Base-by-base conservation (phyloP, 495 filamentous ascomycete species). In the Podospora anserina region DNA sequence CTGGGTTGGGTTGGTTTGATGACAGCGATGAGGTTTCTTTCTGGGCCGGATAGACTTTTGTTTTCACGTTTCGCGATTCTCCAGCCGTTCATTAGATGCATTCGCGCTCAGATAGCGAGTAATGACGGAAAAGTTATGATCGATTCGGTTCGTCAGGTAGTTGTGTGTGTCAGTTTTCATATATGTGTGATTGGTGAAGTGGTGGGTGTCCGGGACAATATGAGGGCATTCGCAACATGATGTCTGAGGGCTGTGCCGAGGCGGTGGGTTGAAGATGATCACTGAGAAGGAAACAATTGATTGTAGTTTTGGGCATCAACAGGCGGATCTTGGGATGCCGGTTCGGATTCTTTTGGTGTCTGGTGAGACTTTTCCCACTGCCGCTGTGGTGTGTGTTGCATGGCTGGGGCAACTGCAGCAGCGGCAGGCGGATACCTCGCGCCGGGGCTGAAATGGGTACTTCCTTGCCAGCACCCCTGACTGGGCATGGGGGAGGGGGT, bases 391-490 rank as follows among this genome's bases (percentile, higher is more conserved):
- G 13, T 49, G 39, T 49, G 39, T 49, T 49, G 39, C 39, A 49
- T 49, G 39, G 9, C 15, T 49, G 39, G 39, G 11, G 39, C 39
- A 2, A 49, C 39, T 49, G 39, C 39, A 49, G 39, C 34, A 16
- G 39, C 39, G 39, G 39, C 39, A 13, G 59, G 74, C 72, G 69
- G 74, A 53, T 69, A 74, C 66, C 69, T 71, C 32, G 72, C 61
- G 72, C 72, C 70, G 68, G 72, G 74, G 74, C 72, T 76, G 74
- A 76, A 66, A 63, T 63, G 66, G 63, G 7, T 9, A 15, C 44
- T 68, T 63, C 67, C 68, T 57, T 66, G 54, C 13, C 27, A 4
- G 67, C 69, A 61, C 56, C 26, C 19, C 19, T 59, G 56, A 20
- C 19, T 59, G 56, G 56, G 26, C 56, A 59, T 18, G 59, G 68